These are phyloP conservation scores for Austroboletus festivus DNA, from an alignment of 768 basidiomycete species.

Conservation along the genomic window DNA sequence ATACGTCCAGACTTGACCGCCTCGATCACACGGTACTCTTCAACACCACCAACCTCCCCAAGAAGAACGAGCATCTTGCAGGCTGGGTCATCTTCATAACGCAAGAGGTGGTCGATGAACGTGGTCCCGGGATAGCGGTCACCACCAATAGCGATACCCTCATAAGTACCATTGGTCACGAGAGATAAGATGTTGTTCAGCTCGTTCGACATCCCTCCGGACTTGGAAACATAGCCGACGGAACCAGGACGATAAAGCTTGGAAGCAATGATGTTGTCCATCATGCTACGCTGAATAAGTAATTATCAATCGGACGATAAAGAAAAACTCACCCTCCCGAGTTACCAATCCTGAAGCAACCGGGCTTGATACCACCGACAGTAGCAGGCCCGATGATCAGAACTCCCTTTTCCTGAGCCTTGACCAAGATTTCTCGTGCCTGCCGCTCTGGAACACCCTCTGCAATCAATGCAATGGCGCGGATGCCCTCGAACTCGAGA, in stretches of 20 bases:
- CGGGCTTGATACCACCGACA: conserved; percentile 99
- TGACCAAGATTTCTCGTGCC: conserved; percentile 91
- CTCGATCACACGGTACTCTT: conserved; percentile 98
- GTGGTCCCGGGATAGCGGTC: conserved; percentile 98
- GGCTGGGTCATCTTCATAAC: conserved; percentile 94
- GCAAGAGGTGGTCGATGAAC: conserved; percentile 97
- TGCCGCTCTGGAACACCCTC: conserved; percentile 99
- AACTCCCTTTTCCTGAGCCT: conserved; percentile 80
- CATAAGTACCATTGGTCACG: conserved; percentile 96
- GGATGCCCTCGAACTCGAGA: conserved; percentile 47
- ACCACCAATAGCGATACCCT: conserved; percentile 99
- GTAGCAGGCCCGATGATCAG: conserved; percentile 97
- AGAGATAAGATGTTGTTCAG: conserved; percentile 99
- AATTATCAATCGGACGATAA: background rate
- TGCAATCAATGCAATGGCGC: conserved; percentile 85
- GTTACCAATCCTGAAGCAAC: conserved; percentile 99
- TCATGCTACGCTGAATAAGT: conserved; percentile 62
- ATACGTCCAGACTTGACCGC: conserved; percentile 92
- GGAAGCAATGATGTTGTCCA: conserved; percentile 99
- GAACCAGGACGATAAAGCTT: conserved; percentile 98
- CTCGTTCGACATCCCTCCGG: conserved; percentile 99
- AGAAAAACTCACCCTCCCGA: conserved; percentile 74
- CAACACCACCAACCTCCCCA: conserved; percentile 97
- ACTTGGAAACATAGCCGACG: conserved; percentile 99
- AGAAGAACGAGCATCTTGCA: conserved; percentile 99